Evolutionary conservation across 2,329 filamentous ascomycete species (phyloP).

Genomic region (Aureobasidium sp.): DNA sequence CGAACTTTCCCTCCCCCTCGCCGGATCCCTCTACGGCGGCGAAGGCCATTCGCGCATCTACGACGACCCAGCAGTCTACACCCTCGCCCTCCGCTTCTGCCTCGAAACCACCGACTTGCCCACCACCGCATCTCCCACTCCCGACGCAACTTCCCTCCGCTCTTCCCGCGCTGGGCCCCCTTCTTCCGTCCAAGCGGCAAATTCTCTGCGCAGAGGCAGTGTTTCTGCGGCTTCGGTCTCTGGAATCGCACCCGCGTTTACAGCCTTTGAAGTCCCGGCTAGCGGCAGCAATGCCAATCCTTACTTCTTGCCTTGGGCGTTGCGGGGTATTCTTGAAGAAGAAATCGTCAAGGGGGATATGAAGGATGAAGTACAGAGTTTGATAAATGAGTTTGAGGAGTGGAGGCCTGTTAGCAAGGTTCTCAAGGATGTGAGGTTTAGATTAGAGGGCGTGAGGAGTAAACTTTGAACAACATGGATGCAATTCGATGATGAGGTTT

Average conservation of each 20-base stretch:
- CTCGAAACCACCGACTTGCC: conserved; percentile 38
- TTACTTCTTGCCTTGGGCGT: conserved; percentile 89
- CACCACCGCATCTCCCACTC: neutral
- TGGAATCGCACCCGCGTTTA: conserved; percentile 28
- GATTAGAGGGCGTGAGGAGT: conserved; percentile 83
- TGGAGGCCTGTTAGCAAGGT: conserved; percentile 90
- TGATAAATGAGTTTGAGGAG: conserved; percentile 83
- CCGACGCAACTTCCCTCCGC: neutral
- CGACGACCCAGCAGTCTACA: conserved; percentile 80
- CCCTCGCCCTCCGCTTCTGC: conserved; percentile 45
- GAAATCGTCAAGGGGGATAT: conserved; percentile 71
- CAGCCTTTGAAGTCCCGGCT: conserved; percentile 35
- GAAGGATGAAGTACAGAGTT: conserved; percentile 64
- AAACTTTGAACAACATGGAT: conserved; percentile 49
- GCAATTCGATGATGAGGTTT: too few species aligned
- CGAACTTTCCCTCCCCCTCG: conserved; percentile 80
- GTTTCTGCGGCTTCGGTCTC: conserved; percentile 21
- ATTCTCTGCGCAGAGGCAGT: conserved; percentile 28
- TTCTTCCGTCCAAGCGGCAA: conserved; percentile 25
- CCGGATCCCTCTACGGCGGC: conserved; percentile 83
- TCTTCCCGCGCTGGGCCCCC: conserved; percentile 25
- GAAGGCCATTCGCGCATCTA: conserved; percentile 93
- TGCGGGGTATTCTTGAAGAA: conserved; percentile 88
- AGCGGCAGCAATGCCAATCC: conserved; percentile 58
- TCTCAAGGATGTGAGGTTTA: conserved; percentile 90